Percentiles rank a stretch among this genome's conserved stretches.
Conservation (phyloP, 352 stramenopile genomes). For the Pythium oligandrum region DNA sequence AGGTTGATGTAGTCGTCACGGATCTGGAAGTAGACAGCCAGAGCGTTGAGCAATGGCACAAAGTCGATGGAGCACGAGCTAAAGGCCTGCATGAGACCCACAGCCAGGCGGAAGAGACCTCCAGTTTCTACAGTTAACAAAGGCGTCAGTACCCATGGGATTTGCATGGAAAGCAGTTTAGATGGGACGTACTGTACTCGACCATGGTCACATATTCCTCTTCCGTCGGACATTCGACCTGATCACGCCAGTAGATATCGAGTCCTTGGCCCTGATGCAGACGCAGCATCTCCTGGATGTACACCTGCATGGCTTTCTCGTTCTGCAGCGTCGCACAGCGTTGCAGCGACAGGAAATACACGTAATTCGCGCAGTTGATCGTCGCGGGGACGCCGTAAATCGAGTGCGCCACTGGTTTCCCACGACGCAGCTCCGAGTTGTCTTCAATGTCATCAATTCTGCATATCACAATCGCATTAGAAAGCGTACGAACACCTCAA, state of each 20-base stretch:
- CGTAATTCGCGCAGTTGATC: slow-evolving; percentile 99
- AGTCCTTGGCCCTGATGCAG: slow-evolving; percentile 95
- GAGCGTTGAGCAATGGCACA: slow-evolving; percentile 87
- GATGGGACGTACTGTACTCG: slow-evolving; percentile 78
- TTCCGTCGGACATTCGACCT: slow-evolving; percentile 85
- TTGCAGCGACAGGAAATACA: slow-evolving; percentile 96
- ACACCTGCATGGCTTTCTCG: slow-evolving; percentile 82
- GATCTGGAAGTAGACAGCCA: slow-evolving; percentile 98
- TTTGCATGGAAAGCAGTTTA: no score
- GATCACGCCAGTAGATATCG: slow-evolving; percentile 95
- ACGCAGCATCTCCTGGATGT: slow-evolving; percentile 94
- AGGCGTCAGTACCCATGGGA: not conserved
- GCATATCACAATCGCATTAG: not conserved
- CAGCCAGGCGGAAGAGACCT: slow-evolving; percentile 94
- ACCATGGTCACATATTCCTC: slow-evolving; percentile 94
- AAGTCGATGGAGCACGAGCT: slow-evolving; percentile 72
- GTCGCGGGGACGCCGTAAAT: slow-evolving; percentile 95
- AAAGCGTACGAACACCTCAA: not conserved
- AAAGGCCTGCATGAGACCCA: slow-evolving; percentile 93
- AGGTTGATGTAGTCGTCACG: slow-evolving; percentile 98
- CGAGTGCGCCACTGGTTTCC: slow-evolving; percentile 92
- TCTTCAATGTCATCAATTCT: slow-evolving; percentile 98
- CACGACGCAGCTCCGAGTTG: slow-evolving; percentile 93
- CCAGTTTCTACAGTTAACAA: slow-evolving; percentile 78
- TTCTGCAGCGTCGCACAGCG: slow-evolving; percentile 86